A percentile compares a stretch with the other conserved stretches of the same genome.
Conservation (phyloP, 2,329 filamentous ascomycete species). For the Fusarium sp. region DNA sequence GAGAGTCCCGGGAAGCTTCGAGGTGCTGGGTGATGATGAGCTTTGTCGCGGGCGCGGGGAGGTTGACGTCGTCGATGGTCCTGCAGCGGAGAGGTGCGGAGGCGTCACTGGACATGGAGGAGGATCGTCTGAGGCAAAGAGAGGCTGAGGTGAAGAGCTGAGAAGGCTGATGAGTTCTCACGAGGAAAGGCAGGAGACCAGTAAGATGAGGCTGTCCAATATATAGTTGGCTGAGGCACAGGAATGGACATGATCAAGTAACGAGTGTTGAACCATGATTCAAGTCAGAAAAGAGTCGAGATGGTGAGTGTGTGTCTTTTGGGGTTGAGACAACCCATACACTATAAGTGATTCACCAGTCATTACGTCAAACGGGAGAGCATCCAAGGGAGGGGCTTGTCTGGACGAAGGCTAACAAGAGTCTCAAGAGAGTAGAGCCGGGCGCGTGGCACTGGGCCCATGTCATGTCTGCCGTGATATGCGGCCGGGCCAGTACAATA, state of each 20-base stretch:
- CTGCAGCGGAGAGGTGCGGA: slow-evolving; percentile 26
- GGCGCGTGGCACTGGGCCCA: slow-evolving; percentile 5
- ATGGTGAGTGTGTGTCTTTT: slow-evolving; percentile 19
- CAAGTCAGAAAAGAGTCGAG: slow-evolving; percentile 2
- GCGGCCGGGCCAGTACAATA: background rate
- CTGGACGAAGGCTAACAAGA: background rate
- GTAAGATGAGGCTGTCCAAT: slow-evolving; percentile 6
- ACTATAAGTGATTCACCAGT: slow-evolving; percentile 29
- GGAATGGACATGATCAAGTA: slow-evolving; percentile 17
- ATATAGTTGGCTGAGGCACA: slow-evolving; percentile 2
- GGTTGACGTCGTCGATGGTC: slow-evolving; percentile 47
- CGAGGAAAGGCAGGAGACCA: background rate
- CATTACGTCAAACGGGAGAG: slow-evolving; percentile 18
- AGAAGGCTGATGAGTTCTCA: background rate
- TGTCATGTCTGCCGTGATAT: slow-evolving; percentile 23
- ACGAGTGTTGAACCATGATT: slow-evolving; percentile 16
- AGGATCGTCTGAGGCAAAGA: background rate
- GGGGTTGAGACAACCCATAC: background rate
- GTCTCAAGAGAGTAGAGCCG: background rate
- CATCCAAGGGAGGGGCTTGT: slow-evolving; percentile 5
- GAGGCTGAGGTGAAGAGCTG: slow-evolving; percentile 4
- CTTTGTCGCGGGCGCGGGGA: slow-evolving; percentile 60
- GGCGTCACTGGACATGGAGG: slow-evolving; percentile 35
- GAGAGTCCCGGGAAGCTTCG: slow-evolving; percentile 46
- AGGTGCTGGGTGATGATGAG: slow-evolving; percentile 59